Base-by-base conservation (phyloP, 768 basidiomycete genomes). In the Rhizopogon rudus region DNA sequence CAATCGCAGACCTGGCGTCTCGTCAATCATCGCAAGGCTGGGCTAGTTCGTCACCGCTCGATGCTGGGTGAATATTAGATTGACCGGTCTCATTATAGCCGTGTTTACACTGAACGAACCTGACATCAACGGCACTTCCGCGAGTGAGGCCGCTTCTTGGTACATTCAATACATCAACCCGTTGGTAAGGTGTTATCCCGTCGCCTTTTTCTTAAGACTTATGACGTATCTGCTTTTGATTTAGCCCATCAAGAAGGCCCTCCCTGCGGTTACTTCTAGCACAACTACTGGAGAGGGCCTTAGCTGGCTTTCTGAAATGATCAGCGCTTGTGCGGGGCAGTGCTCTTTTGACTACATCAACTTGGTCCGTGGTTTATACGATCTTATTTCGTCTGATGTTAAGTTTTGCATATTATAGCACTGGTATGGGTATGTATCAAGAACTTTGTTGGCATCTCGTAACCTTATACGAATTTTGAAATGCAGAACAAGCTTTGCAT, bases 51-150 rank as follows among this genome's bases (percentile, higher is more conserved):
- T 62, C 5, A 43, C 28, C 25, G 44, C 3, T 49, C 35, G 2
- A 37, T 52, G n/a, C 16, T 51, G 13, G 7, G 29, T 29, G 29
- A 20, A 52, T 25, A 17, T 14, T 17, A 20, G 20, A 5, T 20
- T 37, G 14, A 49, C 22, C 22, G 20, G 0, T 9, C 17, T 29
- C 43, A 54, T 20, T 46, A 44, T 6, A 70, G 71, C 63, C 10
- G 69, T 73, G 6, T 71, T 71, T 58, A 72, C 50, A 46, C 52
- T 75, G 60, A 74, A 74, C 44, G 73, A 74, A 53, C 73, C 73
- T 2, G 73, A 74, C 51, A 39, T 64, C 57, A 68, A 65, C 9
- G 61, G 62, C 4, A 72, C 69, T 43, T 43, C 50, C 17, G 67
- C 73, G 6, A 52, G 51, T 28, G 31, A 61, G 22, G 73, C 73